A percentile compares a stretch with the other conserved stretches of the same genome.
Conservation (phyloP, 1,284 basidiomycete species). For the Rugosomyces carneus region DNA sequence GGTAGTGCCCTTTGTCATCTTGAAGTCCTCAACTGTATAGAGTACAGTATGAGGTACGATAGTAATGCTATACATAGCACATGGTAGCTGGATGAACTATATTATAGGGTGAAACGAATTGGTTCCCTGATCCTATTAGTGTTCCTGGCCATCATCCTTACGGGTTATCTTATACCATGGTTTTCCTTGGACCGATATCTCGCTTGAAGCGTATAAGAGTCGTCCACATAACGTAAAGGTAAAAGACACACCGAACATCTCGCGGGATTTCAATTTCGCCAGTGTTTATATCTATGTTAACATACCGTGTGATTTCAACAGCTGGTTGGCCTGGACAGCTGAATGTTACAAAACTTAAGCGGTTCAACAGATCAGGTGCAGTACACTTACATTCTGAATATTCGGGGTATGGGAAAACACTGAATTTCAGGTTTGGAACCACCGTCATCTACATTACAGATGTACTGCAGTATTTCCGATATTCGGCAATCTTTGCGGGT, state of each 20-base stretch:
- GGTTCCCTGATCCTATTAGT: neutral
- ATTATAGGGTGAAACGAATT: neutral
- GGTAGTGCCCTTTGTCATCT: too few species aligned
- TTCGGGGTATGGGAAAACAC: conserved; percentile 66
- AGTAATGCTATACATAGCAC: too few species aligned
- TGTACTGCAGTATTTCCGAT: conserved; percentile 66
- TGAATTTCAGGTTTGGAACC: conserved; percentile 34
- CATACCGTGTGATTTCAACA: conserved; percentile 62
- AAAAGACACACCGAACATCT: conserved; percentile 16
- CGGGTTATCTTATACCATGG: conserved; percentile 43
- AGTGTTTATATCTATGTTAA: conserved; percentile 51
- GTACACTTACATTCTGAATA: conserved; percentile 62
- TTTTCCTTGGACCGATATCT: conserved; percentile 41
- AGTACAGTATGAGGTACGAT: too few species aligned
- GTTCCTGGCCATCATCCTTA: conserved; percentile 11
- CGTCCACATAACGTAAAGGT: neutral
- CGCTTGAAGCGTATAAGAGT: conserved; percentile 22
- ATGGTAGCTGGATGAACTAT: too few species aligned
- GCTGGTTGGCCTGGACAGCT: conserved; percentile 62
- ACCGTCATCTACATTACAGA: conserved; percentile 39
- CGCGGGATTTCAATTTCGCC: conserved; percentile 57
- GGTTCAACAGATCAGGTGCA: neutral
- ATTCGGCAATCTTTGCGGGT: conserved; percentile 40
- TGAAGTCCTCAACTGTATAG: too few species aligned
- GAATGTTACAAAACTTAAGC: conserved; percentile 6